Evolutionary conservation across 345 rosid species (phyloP).

Genomic region (Salix brachista): DNA sequence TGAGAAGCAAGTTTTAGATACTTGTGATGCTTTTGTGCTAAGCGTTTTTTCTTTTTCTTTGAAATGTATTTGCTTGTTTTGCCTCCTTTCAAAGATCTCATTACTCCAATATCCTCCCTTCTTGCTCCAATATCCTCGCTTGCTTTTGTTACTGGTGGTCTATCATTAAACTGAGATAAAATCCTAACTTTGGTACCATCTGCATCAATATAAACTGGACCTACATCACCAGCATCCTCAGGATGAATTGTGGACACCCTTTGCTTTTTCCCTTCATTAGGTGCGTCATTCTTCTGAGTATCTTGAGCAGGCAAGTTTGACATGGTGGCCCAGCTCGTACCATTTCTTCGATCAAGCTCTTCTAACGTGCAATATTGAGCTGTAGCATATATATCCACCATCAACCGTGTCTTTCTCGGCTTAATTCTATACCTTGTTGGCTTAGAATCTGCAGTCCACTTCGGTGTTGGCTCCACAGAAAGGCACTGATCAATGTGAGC

Average conservation of each 20-base stretch:
- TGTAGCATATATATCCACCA: slow-evolving; percentile 75
- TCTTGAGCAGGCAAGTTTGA: slow-evolving; percentile 44
- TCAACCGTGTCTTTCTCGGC: slow-evolving; percentile 65
- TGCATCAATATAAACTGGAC: slow-evolving; percentile 87
- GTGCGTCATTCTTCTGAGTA: slow-evolving; percentile 29
- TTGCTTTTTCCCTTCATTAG: slow-evolving; percentile 37
- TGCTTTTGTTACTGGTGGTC: slow-evolving; percentile 23
- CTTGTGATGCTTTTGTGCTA: slow-evolving; percentile 45
- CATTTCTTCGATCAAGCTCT: slow-evolving; percentile 88
- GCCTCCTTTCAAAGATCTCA: slow-evolving; percentile 39
- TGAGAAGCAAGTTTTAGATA: slow-evolving; percentile 50
- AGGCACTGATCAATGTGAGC: slow-evolving; percentile 99
- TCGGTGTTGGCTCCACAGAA: slow-evolving; percentile 58
- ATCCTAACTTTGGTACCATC: slow-evolving; percentile 81
- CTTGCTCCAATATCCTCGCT: slow-evolving; percentile 29
- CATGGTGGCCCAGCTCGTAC: slow-evolving; percentile 54
- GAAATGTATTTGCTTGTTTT: slow-evolving; percentile 40
- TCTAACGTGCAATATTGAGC: slow-evolving; percentile 70
- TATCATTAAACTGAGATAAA: slow-evolving; percentile 58
- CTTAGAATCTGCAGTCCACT: slow-evolving; percentile 60
- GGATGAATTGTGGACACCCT: slow-evolving; percentile 33
- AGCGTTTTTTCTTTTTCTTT: slow-evolving; percentile 46
- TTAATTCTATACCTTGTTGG: slow-evolving; percentile 63
- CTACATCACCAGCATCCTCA: slow-evolving; percentile 55
- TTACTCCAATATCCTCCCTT: slow-evolving; percentile 34